Conservation (phyloP, 2,329 filamentous ascomycete genomes). For the Aspergillus sergii region DNA sequence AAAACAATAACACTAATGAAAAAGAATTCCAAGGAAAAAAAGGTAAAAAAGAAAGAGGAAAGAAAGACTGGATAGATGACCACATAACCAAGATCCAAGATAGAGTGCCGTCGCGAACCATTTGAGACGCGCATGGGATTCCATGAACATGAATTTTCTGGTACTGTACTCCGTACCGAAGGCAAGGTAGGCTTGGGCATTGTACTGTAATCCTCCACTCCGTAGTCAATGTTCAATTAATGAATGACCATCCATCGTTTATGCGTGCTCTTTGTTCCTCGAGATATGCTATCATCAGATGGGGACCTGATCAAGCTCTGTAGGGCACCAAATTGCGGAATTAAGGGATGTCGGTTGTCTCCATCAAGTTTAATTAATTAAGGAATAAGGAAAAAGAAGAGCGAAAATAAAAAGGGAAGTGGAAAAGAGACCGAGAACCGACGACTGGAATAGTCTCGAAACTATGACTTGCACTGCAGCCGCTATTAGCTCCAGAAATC, state of each 20-base stretch:
- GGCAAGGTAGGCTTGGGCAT: not conserved
- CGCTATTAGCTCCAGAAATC: conserved; percentile 21
- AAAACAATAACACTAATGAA: not conserved
- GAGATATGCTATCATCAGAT: not conserved
- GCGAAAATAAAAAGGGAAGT: not conserved
- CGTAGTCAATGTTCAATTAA: not conserved
- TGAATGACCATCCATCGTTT: not conserved
- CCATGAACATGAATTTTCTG: conserved; percentile 15
- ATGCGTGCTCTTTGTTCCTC: not conserved
- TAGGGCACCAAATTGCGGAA: conserved; percentile 1
- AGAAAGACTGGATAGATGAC: not conserved
- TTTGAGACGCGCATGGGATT: conserved; percentile 20
- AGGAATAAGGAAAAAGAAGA: not conserved
- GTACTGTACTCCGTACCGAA: conserved; percentile 3
- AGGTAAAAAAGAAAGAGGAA: not conserved
- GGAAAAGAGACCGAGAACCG: not conserved
- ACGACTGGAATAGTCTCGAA: not conserved
- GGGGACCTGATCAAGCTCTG: not conserved
- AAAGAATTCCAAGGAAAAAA: not conserved
- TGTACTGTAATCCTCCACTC: not conserved
- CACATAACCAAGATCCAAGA: not conserved
- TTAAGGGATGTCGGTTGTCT: not conserved
- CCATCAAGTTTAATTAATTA: not conserved
- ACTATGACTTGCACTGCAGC: conserved; percentile 20
- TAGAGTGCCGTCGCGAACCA: conserved; percentile 15